A percentile compares a stretch with the other conserved stretches of the same genome.
These are phyloP conservation scores for Phytophthora quininea DNA, from an alignment of 352 stramenopile genomes.

Conservation along the genomic window DNA sequence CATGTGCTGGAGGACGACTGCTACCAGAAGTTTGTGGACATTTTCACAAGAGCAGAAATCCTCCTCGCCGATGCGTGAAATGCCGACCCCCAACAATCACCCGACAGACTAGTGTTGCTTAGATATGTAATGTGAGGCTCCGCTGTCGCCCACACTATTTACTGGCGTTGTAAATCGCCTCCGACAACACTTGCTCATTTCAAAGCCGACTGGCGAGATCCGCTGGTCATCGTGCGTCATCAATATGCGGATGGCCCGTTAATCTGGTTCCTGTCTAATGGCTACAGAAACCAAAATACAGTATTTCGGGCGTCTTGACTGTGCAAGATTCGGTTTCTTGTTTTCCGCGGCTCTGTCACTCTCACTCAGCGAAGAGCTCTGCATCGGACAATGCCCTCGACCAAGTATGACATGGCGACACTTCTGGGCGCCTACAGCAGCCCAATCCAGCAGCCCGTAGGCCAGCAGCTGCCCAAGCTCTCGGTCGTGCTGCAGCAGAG, in stretches of 20 bases:
- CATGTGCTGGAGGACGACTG: slow-evolving; percentile 49
- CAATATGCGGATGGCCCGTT: not conserved
- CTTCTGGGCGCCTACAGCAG: slow-evolving; percentile 11
- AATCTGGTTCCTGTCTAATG: not conserved
- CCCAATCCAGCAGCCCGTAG: not conserved
- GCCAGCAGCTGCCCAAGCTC: slow-evolving; percentile 14
- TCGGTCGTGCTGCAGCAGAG: slow-evolving; percentile 18
- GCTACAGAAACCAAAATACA: too few relatives aligned
- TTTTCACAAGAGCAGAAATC: slow-evolving; percentile 42
- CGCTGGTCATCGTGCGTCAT: not conserved
- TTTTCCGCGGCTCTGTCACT: not conserved
- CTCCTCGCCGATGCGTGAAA: not conserved
- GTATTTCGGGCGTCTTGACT: too few relatives aligned
- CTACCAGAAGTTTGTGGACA: slow-evolving; percentile 50
- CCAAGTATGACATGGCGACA: slow-evolving; percentile 31
- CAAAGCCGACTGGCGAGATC: not conserved
- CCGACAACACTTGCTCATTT: not conserved
- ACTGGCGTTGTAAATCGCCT: too few relatives aligned
- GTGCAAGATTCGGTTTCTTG: too few relatives aligned
- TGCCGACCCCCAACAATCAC: too few relatives aligned
- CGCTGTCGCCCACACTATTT: too few relatives aligned
- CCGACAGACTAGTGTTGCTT: too few relatives aligned
- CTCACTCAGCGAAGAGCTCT: slow-evolving; percentile 18
- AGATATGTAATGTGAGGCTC: too few relatives aligned
- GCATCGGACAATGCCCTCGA: not conserved